Base-by-base conservation (phyloP, 2,329 filamentous ascomycete species). In the Kalmusia sp. region DNA sequence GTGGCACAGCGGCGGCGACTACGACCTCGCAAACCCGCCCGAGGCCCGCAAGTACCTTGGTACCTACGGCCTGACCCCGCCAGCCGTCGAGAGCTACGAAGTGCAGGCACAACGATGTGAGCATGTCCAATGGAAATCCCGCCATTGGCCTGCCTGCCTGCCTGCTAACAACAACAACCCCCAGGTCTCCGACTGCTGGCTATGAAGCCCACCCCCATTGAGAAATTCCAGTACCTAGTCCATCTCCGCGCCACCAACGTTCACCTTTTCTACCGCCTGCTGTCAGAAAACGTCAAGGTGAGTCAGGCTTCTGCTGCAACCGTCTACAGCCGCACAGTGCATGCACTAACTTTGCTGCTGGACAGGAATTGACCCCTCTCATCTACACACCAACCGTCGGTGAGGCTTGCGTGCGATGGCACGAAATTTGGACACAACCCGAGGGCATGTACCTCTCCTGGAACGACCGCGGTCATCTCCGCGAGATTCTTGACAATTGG, bases 391-490 rank as follows among this genome's bases (percentile, higher is more conserved):
- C 91, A 39, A 93, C 90, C 69, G 92, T 99, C 67, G 95, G 95
- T 68, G 93, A 98, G 74, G 95, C 96, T 63, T 99, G 95, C 80
- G 82, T 96, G 73, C 89, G 93, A 78, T 99, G 96, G 86, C 96
- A 93, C 33, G 92, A 93, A 68, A 86, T 98, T 66, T 98, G 96
- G 82, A 96, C 93, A 55, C 90, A 93, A 64, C 93, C 95, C 19
- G 95, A 98, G 82, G 92, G 86, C 61, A 85, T 98, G 77, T 99
- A 98, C 80, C 90, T 99, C 61, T 97, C 93, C 56, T 97, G 91
- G 78, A 90, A 92, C 77, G 93, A 99, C 81, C 88, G 91, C 61
- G 95, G 93, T 71, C 92, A 93, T 58, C 91, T 98, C 60, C 86
- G 87, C 68, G 88, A 90, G 39, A 93, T 98, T 73, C 87, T 98